Evolutionary conservation across 2,329 filamentous ascomycete species (phyloP).

Genomic region (Trichoderma semiorbis): DNA sequence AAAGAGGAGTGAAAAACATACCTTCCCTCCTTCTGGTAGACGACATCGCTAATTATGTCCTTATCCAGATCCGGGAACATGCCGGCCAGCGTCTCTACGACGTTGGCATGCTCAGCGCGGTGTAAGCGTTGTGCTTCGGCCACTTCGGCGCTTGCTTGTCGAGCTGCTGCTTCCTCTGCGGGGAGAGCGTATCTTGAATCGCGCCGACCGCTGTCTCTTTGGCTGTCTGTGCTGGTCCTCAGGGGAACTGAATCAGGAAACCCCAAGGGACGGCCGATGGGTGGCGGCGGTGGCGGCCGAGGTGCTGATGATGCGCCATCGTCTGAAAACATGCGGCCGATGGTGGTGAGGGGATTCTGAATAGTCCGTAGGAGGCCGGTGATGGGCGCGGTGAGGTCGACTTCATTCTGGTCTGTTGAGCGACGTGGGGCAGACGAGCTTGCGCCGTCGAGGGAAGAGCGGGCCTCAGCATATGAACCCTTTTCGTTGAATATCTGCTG

Average conservation of each 20-base stretch:
- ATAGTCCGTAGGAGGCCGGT: conserved; percentile 84
- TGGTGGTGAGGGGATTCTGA: conserved; percentile 83
- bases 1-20: conserved; percentile 47
- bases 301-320: conserved; percentile 44
- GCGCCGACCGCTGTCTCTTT: conserved; percentile 28
- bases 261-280: conserved; percentile 21
- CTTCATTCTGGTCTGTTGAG: conserved; percentile 55
- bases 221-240: not conserved
- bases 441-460: conserved; percentile 42
- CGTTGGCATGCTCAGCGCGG: conserved; percentile 78
- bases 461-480: conserved; percentile 27
- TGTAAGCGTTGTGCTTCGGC: conserved; percentile 84
- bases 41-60: conserved; percentile 95
- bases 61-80: conserved; percentile 97
- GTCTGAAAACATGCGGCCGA: conserved; percentile 90
- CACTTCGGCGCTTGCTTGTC: conserved; percentile 84
- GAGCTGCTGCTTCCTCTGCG: conserved; percentile 82
- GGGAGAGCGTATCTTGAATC: conserved; percentile 49
- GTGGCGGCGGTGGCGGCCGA: conserved; percentile 36
- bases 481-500: conserved; percentile 46
- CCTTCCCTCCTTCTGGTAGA: conserved; percentile 92
- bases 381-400: conserved; percentile 67
- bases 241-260: not conserved
- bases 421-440: conserved; percentile 42
- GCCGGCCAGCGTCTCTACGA: conserved; percentile 88